phyloP scores from a whole-genome alignment of 192 early-diverging fungal genomes.

The Coemansia aciculifera region DNA sequence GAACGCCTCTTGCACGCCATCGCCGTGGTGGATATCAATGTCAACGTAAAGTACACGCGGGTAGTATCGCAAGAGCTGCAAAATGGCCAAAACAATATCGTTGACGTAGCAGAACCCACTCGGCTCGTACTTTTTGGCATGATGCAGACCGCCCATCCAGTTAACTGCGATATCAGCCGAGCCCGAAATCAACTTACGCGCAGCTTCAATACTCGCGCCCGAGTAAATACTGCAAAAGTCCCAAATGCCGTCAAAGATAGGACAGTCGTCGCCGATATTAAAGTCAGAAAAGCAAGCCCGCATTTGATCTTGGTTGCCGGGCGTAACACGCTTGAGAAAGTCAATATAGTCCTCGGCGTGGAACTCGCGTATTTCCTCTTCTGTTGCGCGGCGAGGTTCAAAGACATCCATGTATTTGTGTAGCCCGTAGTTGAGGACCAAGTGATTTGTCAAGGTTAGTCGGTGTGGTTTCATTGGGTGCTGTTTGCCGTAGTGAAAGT shows the following conservation, averaged over 20 bases:
- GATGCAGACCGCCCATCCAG: conserved; percentile 89
- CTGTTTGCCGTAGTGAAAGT: conserved; percentile 74
- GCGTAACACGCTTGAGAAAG: conserved; percentile 85
- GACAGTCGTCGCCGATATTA: conserved; percentile 98
- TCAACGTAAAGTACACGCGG: conserved; percentile 95
- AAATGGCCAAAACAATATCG: conserved; percentile 85
- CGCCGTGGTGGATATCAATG: conserved; percentile 91
- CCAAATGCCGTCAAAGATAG: conserved; percentile 95
- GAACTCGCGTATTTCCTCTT: conserved; percentile 89
- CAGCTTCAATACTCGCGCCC: conserved; percentile 92
- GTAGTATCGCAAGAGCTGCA: conserved; percentile 70
- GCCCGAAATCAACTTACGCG: conserved; percentile 75
- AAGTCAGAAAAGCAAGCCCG: conserved; percentile 64
- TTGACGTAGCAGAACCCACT: conserved; percentile 95
- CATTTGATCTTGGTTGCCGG: conserved; percentile 64
- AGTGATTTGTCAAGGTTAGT: conserved; percentile 89
- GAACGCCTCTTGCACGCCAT: conserved; percentile 95
- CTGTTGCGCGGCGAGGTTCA: conserved; percentile 82
- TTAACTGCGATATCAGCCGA: conserved; percentile 90
- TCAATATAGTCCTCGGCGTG: conserved; percentile 96
- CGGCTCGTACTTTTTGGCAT: conserved; percentile 82
- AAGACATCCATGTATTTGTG: conserved; percentile 87
- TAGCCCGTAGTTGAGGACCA: conserved; percentile 90
- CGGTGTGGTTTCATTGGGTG: conserved; percentile 94
- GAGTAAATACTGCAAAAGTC: conserved; percentile 92